Evolutionary conservation across 768 basidiomycete genomes (phyloP).

Genomic region (Chalciporus pseudorubinellus): DNA sequence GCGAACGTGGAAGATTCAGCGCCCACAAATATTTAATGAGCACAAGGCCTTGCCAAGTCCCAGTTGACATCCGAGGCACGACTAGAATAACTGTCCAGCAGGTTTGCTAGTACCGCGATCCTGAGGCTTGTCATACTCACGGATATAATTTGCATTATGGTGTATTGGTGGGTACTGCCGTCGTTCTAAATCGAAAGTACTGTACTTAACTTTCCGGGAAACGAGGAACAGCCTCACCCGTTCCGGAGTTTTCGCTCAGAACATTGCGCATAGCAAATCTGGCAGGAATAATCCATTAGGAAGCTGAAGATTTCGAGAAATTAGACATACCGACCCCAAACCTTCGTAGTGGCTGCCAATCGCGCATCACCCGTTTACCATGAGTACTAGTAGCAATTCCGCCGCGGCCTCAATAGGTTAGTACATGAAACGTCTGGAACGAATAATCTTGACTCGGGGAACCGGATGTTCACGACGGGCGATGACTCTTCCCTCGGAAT

Average conservation of each 20-base stretch:
- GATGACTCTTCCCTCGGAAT: no score
- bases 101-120: constrained; percentile 20
- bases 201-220: background rate
- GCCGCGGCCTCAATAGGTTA: no score
- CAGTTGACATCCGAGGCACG: constrained; percentile 5
- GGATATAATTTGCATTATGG: background rate
- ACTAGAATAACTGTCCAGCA: background rate
- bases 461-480: no score
- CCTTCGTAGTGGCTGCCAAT: no score
- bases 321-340: background rate
- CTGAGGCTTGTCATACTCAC: constrained; percentile 14
- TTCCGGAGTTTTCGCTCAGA: background rate
- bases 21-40: background rate
- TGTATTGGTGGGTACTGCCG: constrained; percentile 12
- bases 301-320: background rate
- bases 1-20: background rate
- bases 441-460: no score
- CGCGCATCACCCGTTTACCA: no score
- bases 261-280: background rate
- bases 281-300: background rate
- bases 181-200: constrained; percentile 1
- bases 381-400: no score
- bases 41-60: background rate
- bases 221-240: background rate
- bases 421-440: no score